These are phyloP conservation scores for Gloeopeniophorella convolvens DNA, from an alignment of 768 basidiomycete species.

Conservation along the genomic window DNA sequence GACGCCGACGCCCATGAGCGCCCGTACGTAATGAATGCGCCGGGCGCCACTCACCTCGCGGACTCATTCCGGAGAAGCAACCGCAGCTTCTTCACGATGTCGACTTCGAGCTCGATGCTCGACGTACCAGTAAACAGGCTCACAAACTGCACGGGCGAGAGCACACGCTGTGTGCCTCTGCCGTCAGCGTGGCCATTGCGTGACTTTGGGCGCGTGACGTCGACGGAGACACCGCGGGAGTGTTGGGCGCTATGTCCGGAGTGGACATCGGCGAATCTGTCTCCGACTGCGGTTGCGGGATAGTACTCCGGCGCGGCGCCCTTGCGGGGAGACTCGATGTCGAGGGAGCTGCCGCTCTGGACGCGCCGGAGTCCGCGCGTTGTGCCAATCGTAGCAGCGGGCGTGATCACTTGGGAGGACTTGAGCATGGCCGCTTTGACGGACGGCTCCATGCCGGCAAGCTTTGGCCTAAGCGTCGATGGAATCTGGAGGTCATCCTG, in stretches of 20 bases:
- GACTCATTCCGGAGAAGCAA: conserved; percentile 85
- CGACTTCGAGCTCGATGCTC: conserved; percentile 75
- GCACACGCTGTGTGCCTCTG: conserved; percentile 45
- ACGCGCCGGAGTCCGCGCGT: conserved; percentile 59
- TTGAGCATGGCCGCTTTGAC: conserved; percentile 92
- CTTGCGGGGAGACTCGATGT: conserved; percentile 40
- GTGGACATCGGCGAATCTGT: not conserved
- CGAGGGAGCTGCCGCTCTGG: conserved; percentile 67
- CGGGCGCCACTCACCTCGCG: conserved; percentile 50
- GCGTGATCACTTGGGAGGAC: conserved; percentile 53
- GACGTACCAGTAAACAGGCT: conserved; percentile 60
- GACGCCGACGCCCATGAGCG: conserved; percentile 2
- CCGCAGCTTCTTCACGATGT: conserved; percentile 79
- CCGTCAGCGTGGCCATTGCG: conserved; percentile 51
- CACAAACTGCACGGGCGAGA: conserved; percentile 61
- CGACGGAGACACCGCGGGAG: conserved; percentile 55
- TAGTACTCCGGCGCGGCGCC: conserved; percentile 11
- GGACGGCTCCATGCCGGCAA: conserved; percentile 71
- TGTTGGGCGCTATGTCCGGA: conserved; percentile 28
- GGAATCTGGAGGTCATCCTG: conserved; percentile 92
- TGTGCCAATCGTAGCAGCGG: conserved; percentile 34
- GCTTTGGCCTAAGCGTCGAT: conserved; percentile 64
- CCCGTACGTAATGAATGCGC: not conserved
- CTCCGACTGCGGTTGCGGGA: not conserved
- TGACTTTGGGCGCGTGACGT: conserved; percentile 46